Evolutionary conservation across 2,329 filamentous ascomycete species (phyloP).

Genomic region (Hymenoscyphus repandus): DNA sequence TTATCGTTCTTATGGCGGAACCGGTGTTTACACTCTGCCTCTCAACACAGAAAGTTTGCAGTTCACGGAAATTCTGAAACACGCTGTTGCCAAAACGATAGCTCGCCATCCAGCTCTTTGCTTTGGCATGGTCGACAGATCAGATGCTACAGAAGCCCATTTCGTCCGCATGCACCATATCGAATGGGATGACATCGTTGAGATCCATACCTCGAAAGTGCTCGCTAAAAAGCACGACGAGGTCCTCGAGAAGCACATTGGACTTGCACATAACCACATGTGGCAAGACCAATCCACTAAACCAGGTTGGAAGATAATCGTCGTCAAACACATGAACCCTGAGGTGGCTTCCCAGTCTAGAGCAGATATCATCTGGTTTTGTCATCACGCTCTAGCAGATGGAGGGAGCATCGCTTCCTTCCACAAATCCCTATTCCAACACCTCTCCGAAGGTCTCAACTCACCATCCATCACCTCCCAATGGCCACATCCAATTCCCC

Average conservation of each 20-base stretch:
- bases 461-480: background rate
- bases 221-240: conserved; percentile 7
- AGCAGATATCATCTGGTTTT: background rate
- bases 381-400: conserved; percentile 15
- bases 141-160: conserved; percentile 9
- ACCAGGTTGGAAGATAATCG: conserved; percentile 5
- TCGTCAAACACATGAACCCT: conserved; percentile 1
- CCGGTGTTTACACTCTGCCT: conserved; percentile 4
- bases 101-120: conserved; percentile 15
- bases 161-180: conserved; percentile 14
- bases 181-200: conserved; percentile 15
- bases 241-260: conserved; percentile 12
- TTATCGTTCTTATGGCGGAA: conserved; percentile 16
- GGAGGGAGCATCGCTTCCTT: conserved; percentile 17
- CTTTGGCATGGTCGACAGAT: conserved; percentile 15
- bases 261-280: conserved; percentile 12
- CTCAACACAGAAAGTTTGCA: background rate
- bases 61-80: conserved; percentile 6
- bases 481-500: conserved; percentile 14
- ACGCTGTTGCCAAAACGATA: conserved; percentile 13
- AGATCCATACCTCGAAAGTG: conserved; percentile 6
- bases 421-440: conserved; percentile 15
- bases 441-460: conserved; percentile 6
- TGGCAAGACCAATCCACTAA: conserved; percentile 14
- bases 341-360: background rate